These are phyloP conservation scores for Amanita muscaria DNA, from an alignment of 768 basidiomycete species.

Conservation along the genomic window DNA sequence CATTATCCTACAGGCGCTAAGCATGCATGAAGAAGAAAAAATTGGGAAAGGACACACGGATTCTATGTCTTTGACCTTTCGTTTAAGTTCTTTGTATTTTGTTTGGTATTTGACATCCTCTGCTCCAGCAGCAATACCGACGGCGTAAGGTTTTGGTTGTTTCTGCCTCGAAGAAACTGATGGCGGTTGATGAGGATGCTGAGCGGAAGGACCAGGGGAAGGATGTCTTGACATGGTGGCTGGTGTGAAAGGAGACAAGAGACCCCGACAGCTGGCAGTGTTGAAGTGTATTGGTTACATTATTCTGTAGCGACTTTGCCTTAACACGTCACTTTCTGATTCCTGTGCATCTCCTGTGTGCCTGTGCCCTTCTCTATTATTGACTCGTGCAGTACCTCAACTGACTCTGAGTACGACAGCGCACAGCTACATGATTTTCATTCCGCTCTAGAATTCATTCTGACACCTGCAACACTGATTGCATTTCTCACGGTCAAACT, in stretches of 20 bases:
- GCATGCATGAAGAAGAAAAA: conserved; percentile 1
- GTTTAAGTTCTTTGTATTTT: conserved; percentile 83
- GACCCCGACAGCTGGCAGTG: conserved; percentile 30
- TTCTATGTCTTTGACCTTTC: conserved; percentile 85
- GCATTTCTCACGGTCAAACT: conserved; percentile 5
- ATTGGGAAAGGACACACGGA: conserved; percentile 37
- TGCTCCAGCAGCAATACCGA: conserved; percentile 68
- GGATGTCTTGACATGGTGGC: conserved; percentile 63
- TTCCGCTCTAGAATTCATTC: background rate
- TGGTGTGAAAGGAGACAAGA: conserved; percentile 28
- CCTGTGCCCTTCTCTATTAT: background rate
- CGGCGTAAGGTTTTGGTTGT: conserved; percentile 40
- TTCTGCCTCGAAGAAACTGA: conserved; percentile 34
- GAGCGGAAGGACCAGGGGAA: conserved; percentile 41
- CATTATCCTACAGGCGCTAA: conserved; percentile 59
- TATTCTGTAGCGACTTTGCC: conserved; percentile 25
- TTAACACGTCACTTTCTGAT: conserved; percentile 20
- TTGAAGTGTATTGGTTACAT: conserved; percentile 19
- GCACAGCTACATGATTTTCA: background rate
- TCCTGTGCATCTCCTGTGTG: conserved; percentile 1
- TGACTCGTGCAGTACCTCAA: background rate
- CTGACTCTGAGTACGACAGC: background rate
- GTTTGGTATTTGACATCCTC: conserved; percentile 82
- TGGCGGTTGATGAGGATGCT: conserved; percentile 16
- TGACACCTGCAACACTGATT: conserved; percentile 1